phyloP scores from a whole-genome alignment of 2,329 filamentous ascomycete species.

The Dendryphion nanum region DNA sequence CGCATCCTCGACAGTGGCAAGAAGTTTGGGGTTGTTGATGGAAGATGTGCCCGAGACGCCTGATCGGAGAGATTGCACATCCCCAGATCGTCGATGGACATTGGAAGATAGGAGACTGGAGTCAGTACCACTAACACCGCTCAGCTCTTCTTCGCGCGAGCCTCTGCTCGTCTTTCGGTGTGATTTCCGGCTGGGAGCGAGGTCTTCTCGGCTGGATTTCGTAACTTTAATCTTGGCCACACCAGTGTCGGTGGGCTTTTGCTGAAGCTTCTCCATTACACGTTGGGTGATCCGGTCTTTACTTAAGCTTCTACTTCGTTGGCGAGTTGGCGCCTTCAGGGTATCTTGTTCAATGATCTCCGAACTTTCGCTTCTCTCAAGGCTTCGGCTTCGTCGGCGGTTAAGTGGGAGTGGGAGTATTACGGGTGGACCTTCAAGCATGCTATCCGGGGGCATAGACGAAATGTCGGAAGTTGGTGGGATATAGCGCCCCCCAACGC shows the following conservation, averaged over 20 bases:
- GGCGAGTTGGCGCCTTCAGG: slow-evolving; percentile 58
- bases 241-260: slow-evolving; percentile 46
- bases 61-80: slow-evolving; percentile 60
- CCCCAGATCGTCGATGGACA: slow-evolving; percentile 55
- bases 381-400: slow-evolving; percentile 52
- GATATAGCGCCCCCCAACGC: slow-evolving; percentile 64
- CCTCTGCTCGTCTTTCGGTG: slow-evolving; percentile 44
- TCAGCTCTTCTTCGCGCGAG: slow-evolving; percentile 43
- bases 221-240: slow-evolving; percentile 16
- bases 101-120: slow-evolving; percentile 63
- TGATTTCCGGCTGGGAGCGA: slow-evolving; percentile 31
- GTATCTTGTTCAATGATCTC: slow-evolving; percentile 40
- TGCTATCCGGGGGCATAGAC: slow-evolving; percentile 71
- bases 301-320: slow-evolving; percentile 63
- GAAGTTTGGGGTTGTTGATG: slow-evolving; percentile 86
- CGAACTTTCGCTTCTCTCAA: slow-evolving; percentile 42
- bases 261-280: slow-evolving; percentile 65
- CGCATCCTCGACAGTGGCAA: slow-evolving; percentile 90
- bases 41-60: slow-evolving; percentile 59
- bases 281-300: slow-evolving; percentile 67
- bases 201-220: slow-evolving; percentile 27
- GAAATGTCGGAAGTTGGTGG: slow-evolving; percentile 81
- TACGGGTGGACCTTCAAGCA: slow-evolving; percentile 57
- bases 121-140: slow-evolving; percentile 50
- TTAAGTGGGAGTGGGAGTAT: slow-evolving; percentile 46